Percentiles rank a stretch among this genome's conserved stretches.
Evolutionary conservation across 805 yeast species (phyloP).

Genomic region (Candida manassasensis): DNA sequence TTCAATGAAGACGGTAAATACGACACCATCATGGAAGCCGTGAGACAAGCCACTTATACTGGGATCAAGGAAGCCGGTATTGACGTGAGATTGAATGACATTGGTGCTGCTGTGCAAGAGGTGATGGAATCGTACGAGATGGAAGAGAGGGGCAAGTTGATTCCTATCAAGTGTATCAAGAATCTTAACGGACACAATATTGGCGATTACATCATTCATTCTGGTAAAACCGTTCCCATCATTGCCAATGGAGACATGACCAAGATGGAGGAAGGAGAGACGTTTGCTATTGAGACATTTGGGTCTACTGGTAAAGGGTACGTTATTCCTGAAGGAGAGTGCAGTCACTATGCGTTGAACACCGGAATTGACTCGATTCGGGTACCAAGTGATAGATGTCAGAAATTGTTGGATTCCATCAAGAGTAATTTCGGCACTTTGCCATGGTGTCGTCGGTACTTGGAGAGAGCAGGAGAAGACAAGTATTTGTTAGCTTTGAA

Average conservation of each 20-base stretch:
- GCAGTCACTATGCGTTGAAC: conserved; percentile 84
- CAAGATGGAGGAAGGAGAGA: conserved; percentile 98
- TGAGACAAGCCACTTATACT: conserved; percentile 87
- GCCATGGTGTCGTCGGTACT: conserved; percentile 94
- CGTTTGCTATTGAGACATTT: conserved; percentile 96
- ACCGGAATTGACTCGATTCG: conserved; percentile 34
- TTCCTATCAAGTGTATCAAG: conserved; percentile 83
- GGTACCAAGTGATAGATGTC: conserved; percentile 65
- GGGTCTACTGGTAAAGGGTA: conserved; percentile 96
- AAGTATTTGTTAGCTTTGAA: conserved; percentile 85
- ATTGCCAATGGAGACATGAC: conserved; percentile 90
- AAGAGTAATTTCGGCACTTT: conserved; percentile 84
- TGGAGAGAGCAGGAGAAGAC: conserved; percentile 88
- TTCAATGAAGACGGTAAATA: conserved; percentile 66
- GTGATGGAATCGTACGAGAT: conserved; percentile 96
- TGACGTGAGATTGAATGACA: conserved; percentile 90
- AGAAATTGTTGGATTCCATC: conserved; percentile 62
- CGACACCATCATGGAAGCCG: conserved; percentile 78
- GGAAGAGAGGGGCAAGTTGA: conserved; percentile 79
- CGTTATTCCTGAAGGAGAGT: conserved; percentile 83
- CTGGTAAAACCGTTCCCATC: conserved; percentile 95
- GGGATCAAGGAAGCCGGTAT: conserved; percentile 93
- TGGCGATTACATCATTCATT: conserved; percentile 78
- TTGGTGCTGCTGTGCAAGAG: conserved; percentile 94
- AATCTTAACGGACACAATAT: conserved; percentile 95